phyloP scores from a whole-genome alignment of 2,329 filamentous ascomycete genomes.

The Botrytis fragariae region DNA sequence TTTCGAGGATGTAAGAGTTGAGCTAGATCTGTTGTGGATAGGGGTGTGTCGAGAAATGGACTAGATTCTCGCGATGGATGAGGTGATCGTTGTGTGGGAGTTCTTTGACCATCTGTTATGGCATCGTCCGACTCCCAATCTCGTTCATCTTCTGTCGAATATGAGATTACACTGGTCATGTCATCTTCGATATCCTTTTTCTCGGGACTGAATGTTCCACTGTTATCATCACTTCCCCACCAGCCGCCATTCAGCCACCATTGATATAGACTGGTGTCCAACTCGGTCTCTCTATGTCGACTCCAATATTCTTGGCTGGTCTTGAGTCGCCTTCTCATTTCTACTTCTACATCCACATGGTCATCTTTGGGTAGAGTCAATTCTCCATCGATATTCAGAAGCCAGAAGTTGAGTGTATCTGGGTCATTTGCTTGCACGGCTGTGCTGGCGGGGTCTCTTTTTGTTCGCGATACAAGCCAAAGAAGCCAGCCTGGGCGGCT shows the following conservation, averaged over 20 bases:
- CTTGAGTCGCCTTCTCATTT: conserved; percentile 64
- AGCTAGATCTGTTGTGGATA: conserved; percentile 69
- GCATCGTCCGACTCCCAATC: conserved; percentile 47
- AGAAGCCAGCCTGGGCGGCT: conserved; percentile 64
- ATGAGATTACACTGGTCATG: conserved; percentile 77
- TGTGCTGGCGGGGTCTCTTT: conserved; percentile 25
- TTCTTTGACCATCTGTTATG: conserved; percentile 54
- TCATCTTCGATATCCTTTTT: conserved; percentile 62
- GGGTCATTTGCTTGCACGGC: conserved; percentile 30
- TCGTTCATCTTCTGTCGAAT: conserved; percentile 43
- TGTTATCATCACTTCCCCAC: conserved; percentile 80
- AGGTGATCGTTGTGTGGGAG: conserved; percentile 70
- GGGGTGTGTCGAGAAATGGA: conserved; percentile 58
- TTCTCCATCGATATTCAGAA: conserved; percentile 51
- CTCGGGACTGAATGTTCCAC: conserved; percentile 69
- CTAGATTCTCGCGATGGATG: conserved; percentile 52
- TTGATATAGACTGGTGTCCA: conserved; percentile 73
- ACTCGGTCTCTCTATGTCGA: conserved; percentile 57
- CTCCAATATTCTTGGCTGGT: conserved; percentile 43
- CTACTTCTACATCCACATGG: conserved; percentile 75
- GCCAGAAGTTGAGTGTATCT: conserved; percentile 50
- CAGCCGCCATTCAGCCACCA: conserved; percentile 84
- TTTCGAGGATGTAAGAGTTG: conserved; percentile 78
- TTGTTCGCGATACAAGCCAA: conserved; percentile 35
- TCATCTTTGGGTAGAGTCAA: conserved; percentile 57